phyloP scores from a whole-genome alignment of 345 rosid species.

The Boechera retrofracta region DNA sequence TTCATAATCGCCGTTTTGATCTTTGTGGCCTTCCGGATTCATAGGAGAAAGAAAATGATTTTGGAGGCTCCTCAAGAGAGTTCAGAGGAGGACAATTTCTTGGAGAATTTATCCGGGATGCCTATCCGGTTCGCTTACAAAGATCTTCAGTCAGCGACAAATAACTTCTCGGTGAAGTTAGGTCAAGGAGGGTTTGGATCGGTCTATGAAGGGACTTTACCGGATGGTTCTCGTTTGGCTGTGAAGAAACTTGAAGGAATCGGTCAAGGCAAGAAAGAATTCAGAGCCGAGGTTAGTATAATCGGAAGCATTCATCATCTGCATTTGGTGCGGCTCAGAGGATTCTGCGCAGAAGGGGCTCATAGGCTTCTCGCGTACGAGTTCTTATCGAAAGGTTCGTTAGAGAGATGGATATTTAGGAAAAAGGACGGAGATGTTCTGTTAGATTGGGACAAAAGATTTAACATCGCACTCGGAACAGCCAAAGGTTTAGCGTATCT shows the following conservation, averaged over 20 bases:
- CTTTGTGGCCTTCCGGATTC: slow-evolving; percentile 54
- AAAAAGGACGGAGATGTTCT: slow-evolving; percentile 49
- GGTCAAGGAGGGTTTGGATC: slow-evolving; percentile 99
- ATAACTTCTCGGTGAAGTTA: slow-evolving; percentile 75
- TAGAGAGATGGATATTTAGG: slow-evolving; percentile 92
- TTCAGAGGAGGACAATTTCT: slow-evolving; percentile 83
- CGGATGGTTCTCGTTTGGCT: slow-evolving; percentile 78
- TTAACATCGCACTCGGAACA: slow-evolving; percentile 75
- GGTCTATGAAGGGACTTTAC: slow-evolving; percentile 76
- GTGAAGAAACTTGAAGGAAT: slow-evolving; percentile 96
- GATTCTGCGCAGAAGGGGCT: slow-evolving; percentile 88
- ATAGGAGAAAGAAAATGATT: slow-evolving; percentile 48
- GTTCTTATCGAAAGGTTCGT: slow-evolving; percentile 79
- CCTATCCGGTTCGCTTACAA: slow-evolving; percentile 76
- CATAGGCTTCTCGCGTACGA: slow-evolving; percentile 89
- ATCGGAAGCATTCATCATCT: slow-evolving; percentile 94
- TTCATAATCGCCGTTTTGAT: slow-evolving; percentile 56
- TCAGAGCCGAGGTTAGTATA: slow-evolving; percentile 90
- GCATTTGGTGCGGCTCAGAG: slow-evolving; percentile 83
- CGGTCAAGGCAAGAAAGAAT: slow-evolving; percentile 96
- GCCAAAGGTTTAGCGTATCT: slow-evolving; percentile 94
- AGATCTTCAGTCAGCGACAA: slow-evolving; percentile 82
- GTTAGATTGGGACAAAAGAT: slow-evolving; percentile 81
- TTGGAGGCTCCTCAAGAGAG: slow-evolving; percentile 52
- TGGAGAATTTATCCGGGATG: slow-evolving; percentile 75